phyloP scores from a whole-genome alignment of 1,284 basidiomycete genomes.

The Trametes versicolor region DNA sequence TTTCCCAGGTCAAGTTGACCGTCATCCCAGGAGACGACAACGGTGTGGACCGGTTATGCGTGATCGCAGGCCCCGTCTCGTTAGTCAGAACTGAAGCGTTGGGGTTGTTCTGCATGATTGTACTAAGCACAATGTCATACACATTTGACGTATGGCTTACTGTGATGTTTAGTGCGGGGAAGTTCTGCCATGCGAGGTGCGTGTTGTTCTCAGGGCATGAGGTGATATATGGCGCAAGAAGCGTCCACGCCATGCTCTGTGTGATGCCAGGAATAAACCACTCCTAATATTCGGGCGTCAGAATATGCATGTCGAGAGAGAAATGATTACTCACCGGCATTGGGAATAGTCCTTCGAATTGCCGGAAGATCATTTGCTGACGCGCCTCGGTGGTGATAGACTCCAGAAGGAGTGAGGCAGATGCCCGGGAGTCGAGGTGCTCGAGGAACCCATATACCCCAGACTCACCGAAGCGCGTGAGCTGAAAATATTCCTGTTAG shows the following conservation, averaged over 20 bases:
- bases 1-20: slow-evolving; percentile 65
- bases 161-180: slow-evolving; percentile 59
- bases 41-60: slow-evolving; percentile 56
- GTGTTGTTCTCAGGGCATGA: slow-evolving; percentile 69
- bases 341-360: slow-evolving; percentile 71
- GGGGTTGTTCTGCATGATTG: slow-evolving; percentile 41
- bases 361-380: slow-evolving; percentile 75
- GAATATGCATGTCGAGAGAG: neutral
- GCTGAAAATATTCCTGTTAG: slow-evolving; percentile 29
- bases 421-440: slow-evolving; percentile 67
- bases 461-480: slow-evolving; percentile 67
- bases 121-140: neutral
- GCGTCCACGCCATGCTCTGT: slow-evolving; percentile 71
- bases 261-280: slow-evolving; percentile 63
- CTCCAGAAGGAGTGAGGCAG: slow-evolving; percentile 66
- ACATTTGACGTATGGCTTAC: slow-evolving; percentile 37
- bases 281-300: slow-evolving; percentile 33
- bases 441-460: slow-evolving; percentile 70
- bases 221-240: slow-evolving; percentile 66
- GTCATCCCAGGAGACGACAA: slow-evolving; percentile 57
- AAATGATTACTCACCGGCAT: slow-evolving; percentile 56
- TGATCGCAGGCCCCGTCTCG: slow-evolving; percentile 53
- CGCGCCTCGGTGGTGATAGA: slow-evolving; percentile 72
- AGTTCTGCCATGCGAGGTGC: slow-evolving; percentile 63
- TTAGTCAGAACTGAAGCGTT: slow-evolving; percentile 40